Conservation (phyloP, 2,329 filamentous ascomycete species). For the Botrytis aclada region DNA sequence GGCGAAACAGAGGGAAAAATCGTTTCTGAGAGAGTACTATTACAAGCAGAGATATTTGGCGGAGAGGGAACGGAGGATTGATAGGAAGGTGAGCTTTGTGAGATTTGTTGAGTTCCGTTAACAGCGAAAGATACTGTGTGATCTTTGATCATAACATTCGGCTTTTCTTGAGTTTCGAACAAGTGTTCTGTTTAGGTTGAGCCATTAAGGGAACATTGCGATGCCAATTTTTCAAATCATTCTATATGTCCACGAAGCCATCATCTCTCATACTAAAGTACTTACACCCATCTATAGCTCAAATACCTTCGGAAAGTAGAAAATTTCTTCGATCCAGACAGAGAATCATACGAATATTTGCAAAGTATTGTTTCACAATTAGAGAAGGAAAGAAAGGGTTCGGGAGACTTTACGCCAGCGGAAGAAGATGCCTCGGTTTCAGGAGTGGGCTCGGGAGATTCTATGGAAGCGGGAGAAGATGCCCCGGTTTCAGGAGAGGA, state of each 20-base stretch:
- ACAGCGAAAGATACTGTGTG: neutral
- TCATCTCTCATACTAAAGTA: neutral
- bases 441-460: too few species aligned
- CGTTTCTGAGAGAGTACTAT: neutral
- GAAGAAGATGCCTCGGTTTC: too few species aligned
- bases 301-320: neutral
- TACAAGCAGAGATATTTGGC: neutral
- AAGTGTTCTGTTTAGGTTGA: neutral
- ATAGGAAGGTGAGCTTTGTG: neutral
- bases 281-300: neutral
- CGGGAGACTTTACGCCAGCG: neutral
- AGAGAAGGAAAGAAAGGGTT: neutral
- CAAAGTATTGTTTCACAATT: neutral
- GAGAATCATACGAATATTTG: neutral
- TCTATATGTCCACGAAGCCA: neutral
- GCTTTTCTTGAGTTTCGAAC: neutral
- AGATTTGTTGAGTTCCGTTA: neutral
- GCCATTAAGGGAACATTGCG: rapidly evolving
- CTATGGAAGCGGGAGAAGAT: neutral
- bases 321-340: neutral
- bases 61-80: neutral
- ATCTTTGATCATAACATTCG: rapidly evolving
- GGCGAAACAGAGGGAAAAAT: neutral
- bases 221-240: neutral
- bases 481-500: neutral